Conservation (phyloP, 805 yeast species). For the Suhomyces sp. region DNA sequence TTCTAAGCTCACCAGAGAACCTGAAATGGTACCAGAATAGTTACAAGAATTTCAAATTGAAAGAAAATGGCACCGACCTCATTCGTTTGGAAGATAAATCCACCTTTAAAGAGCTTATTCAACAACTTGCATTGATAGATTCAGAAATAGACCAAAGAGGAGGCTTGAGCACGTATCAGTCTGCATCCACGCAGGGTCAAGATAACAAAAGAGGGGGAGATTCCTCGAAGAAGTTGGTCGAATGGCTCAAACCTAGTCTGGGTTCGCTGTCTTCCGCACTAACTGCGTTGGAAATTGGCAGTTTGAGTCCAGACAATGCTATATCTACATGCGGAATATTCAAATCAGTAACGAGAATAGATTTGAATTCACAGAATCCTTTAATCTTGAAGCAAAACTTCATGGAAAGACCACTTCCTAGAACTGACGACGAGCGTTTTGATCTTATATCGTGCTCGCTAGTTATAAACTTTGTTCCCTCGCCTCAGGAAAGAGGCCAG, state of each 20-base stretch:
- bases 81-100: slow-evolving; percentile 18
- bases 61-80: slow-evolving; percentile 6
- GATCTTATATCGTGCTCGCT: slow-evolving; percentile 76
- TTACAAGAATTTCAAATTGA: slow-evolving; percentile 4
- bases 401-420: slow-evolving; percentile 69
- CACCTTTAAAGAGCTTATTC: slow-evolving; percentile 15
- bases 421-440: slow-evolving; percentile 43
- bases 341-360: slow-evolving; percentile 58
- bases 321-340: slow-evolving; percentile 62
- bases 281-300: slow-evolving; percentile 78
- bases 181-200: slow-evolving; percentile 86
- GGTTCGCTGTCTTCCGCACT: slow-evolving; percentile 7
- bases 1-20: background rate
- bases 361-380: slow-evolving; percentile 75
- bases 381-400: slow-evolving; percentile 77
- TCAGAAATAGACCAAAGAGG: slow-evolving; percentile 64
- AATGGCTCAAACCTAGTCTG: slow-evolving; percentile 53
- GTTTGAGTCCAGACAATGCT: slow-evolving; percentile 62
- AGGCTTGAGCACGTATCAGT: slow-evolving; percentile 76
- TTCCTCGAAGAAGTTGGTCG: slow-evolving; percentile 75
- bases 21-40: background rate
- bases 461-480: slow-evolving; percentile 86
- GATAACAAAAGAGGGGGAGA: slow-evolving; percentile 80
- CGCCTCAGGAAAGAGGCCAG: slow-evolving; percentile 64
- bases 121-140: slow-evolving; percentile 52